phyloP scores from a whole-genome alignment of 306 rosid genomes.

The Cicer cuneatum region DNA sequence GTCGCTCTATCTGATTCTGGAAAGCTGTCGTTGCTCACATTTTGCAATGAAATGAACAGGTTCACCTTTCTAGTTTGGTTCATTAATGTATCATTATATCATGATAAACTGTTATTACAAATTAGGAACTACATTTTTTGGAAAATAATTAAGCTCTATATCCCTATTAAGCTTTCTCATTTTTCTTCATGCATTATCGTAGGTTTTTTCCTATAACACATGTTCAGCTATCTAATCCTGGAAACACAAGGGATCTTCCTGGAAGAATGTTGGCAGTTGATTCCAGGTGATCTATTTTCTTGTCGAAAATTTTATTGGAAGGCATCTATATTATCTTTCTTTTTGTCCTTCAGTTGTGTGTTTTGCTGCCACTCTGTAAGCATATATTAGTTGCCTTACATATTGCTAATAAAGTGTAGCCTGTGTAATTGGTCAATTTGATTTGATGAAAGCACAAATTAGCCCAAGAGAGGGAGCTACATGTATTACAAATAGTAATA shows the following conservation, averaged over 20 bases:
- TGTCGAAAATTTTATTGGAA: conserved; percentile 26
- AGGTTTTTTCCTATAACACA: conserved; percentile 84
- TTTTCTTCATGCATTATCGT: conserved; percentile 40
- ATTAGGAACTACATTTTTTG: conserved; percentile 11
- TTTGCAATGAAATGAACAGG: conserved; percentile 98
- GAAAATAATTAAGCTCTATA: conserved; percentile 3
- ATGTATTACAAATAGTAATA: no score
- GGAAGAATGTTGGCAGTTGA: conserved; percentile 88
- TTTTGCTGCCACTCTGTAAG: conserved; percentile 13
- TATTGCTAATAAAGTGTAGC: conserved; percentile 17
- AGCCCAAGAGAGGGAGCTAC: no score
- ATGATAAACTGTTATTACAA: conserved; percentile 8
- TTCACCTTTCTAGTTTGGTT: conserved; percentile 39
- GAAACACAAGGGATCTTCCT: conserved; percentile 71
- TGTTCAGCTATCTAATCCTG: conserved; percentile 82
- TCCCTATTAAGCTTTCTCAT: conserved; percentile 29
- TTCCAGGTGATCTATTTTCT: conserved; percentile 64
- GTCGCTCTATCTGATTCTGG: conserved; percentile 93
- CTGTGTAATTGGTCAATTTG: background rate
- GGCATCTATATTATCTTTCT: conserved; percentile 27
- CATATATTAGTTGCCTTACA: conserved; percentile 21
- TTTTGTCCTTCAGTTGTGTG: conserved; percentile 30
- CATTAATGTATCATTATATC: background rate
- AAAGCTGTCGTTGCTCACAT: conserved; percentile 87
- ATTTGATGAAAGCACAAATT: no score